phyloP scores from a whole-genome alignment of 78 protist genomes.

The Dictyostelium citrinum region DNA sequence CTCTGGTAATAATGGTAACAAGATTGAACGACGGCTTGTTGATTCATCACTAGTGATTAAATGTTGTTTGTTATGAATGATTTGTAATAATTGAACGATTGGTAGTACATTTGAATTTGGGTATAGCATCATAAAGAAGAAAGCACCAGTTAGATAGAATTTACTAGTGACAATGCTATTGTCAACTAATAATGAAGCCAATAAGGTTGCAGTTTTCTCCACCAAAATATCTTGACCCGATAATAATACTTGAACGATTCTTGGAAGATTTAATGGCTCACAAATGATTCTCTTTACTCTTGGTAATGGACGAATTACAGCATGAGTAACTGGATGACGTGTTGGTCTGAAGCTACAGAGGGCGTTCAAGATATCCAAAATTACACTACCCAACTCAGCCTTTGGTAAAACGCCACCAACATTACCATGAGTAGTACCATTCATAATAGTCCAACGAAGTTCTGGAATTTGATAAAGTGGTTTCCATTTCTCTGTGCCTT shows the following conservation, averaged over 20 bases:
- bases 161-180: constrained; percentile 45
- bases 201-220: constrained; percentile 50
- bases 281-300: constrained; percentile 84
- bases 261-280: constrained; percentile 85
- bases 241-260: constrained; percentile 83
- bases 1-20: constrained; percentile 83
- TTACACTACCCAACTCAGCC: constrained; percentile 62
- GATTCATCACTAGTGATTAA: constrained; percentile 21
- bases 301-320: constrained; percentile 88
- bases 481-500: constrained; percentile 90
- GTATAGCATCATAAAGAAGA: constrained; percentile 87
- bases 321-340: constrained; percentile 76
- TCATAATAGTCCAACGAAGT: constrained; percentile 82
- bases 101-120: constrained; percentile 86
- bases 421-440: constrained; percentile 14
- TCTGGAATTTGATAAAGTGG: constrained; percentile 68
- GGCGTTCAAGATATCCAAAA: constrained; percentile 70
- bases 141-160: constrained; percentile 88
- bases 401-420: constrained; percentile 62
- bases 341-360: constrained; percentile 83
- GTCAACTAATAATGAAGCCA: constrained; percentile 69
- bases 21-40: constrained; percentile 30
- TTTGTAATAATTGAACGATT: constrained; percentile 36
- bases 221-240: constrained; percentile 86
- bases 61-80: constrained; percentile 82